Percentiles rank a stretch among this genome's conserved stretches.
phyloP scores from a whole-genome alignment of 768 basidiomycete genomes.

The Strobilomyces dryophilus region DNA sequence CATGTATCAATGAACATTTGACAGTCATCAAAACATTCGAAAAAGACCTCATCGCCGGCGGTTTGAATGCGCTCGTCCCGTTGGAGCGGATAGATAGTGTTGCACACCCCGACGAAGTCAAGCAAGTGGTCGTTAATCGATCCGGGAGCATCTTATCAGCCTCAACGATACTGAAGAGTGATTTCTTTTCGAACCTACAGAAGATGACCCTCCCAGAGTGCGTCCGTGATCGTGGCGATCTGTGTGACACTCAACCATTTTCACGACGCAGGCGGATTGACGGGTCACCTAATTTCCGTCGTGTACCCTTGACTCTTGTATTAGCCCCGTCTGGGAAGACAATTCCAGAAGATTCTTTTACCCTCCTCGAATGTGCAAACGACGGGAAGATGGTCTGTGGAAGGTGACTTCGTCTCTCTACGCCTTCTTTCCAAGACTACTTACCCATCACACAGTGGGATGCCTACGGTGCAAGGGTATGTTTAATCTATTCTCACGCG shows the following conservation, averaged over 20 bases:
- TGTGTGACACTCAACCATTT: conserved; percentile 4
- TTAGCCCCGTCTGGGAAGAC: conserved; percentile 24
- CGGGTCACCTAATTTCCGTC: conserved; percentile 91
- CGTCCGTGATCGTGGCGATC: conserved; percentile 19
- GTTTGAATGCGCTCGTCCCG: conserved; percentile 74
- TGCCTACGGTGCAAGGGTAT: conserved; percentile 86
- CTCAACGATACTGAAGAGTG: conserved; percentile 91
- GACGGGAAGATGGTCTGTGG: conserved; percentile 70
- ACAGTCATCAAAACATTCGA: conserved; percentile 93
- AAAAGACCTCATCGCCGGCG: conserved; percentile 81
- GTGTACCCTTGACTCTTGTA: conserved; percentile 60
- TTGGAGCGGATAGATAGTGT: conserved; percentile 72
- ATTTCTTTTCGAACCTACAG: conserved; percentile 91
- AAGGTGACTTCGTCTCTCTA: conserved; percentile 45
- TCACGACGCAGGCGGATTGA: conserved; percentile 65
- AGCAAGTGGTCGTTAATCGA: conserved; percentile 78
- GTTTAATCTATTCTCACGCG: neutral
- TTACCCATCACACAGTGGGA: conserved; percentile 54
- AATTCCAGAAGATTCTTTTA: conserved; percentile 29
- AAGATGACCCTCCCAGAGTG: conserved; percentile 96
- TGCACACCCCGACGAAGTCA: conserved; percentile 89
- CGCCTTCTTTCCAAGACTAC: conserved; percentile 14
- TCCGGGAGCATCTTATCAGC: conserved; percentile 85
- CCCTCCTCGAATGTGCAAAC: conserved; percentile 33
- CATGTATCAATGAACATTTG: neutral